Conservation (phyloP, 768 basidiomycete genomes). For the Suillus bovinus region DNA sequence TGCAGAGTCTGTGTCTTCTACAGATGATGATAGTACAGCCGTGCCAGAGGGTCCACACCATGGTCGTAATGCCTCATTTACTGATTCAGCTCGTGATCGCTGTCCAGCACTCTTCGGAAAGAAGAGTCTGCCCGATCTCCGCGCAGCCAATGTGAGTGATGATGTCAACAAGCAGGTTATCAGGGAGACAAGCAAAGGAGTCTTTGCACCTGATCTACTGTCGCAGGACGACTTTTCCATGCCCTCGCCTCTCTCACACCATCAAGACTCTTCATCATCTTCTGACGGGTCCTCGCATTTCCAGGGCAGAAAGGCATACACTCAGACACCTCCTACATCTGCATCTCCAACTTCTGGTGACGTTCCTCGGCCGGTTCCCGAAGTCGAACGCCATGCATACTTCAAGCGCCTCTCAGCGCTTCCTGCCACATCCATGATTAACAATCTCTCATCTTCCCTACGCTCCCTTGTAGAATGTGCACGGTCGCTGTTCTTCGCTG, state of each 20-base stretch:
- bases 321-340: conserved; percentile 33
- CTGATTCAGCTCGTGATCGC: conserved; percentile 37
- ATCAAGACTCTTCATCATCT: conserved; percentile 50
- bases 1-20: conserved; percentile 52
- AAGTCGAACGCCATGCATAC: conserved; percentile 86
- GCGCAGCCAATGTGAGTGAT: conserved; percentile 47
- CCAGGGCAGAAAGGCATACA: conserved; percentile 23
- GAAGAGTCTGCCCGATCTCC: conserved; percentile 87
- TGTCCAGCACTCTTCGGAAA: conserved; percentile 51
- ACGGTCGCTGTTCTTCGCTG: conserved; percentile 87
- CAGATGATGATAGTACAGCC: conserved; percentile 43
- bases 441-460: conserved; percentile 69
- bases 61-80: conserved; percentile 53
- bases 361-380: conserved; percentile 44
- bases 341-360: conserved; percentile 42
- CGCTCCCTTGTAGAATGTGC: conserved; percentile 80
- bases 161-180: conserved; percentile 26
- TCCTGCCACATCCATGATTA: conserved; percentile 58
- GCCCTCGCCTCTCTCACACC: conserved; percentile 41
- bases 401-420: conserved; percentile 89
- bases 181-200: conserved; percentile 19
- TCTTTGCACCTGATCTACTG: conserved; percentile 6
- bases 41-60: conserved; percentile 36
- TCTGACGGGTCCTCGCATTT: conserved; percentile 30
- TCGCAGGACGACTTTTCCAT: conserved; percentile 34